Evolutionary conservation across 2,329 filamentous ascomycete species (phyloP), one percentile per base, ranked within the genome.

Genomic region (Fusarium ramigenum): DNA sequence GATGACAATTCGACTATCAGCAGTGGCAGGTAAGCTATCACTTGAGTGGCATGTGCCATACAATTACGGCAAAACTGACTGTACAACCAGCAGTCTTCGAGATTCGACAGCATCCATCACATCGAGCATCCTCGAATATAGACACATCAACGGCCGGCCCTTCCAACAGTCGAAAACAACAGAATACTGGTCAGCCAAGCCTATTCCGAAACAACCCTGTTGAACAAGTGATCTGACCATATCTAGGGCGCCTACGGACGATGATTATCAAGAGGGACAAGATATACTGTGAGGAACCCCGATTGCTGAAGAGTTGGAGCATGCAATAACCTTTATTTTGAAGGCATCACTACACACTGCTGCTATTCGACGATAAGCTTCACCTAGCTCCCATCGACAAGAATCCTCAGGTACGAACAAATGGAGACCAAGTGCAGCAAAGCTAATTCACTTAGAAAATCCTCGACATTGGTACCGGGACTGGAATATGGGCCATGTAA

Each of bases 391-490:
- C 69, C 15, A 63, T 76, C 15, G 39, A 23, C 4, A 23, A 65
- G 12, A 61, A 49, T n/a, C 59, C 72, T 21, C 50, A 66, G 52
- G 71, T 73, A 66, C 7, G 19, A 12, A 15, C 18, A 47, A 30
- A 8, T 9, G 19, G 23, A 19, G 15, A 12, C 30, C 18, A 34
- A 21, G 19, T 43, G 53, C 28, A 28, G 16, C 18, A 11, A 25
- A 36, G 42, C 60, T 67, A 14, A 75, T 46, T 7, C 21, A 5
- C 7, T 7, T 44, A 74, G 70, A 70, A 53, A 44, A 62, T 80
- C 16, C 80, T 90, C 28, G 87, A 89, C 71, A 79, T 89, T n/a
- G 86, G 87, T 34, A 90, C 88, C 9, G 89, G 89, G 16, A 88
- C 87, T 4, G 88, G 89, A 6, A 86, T 88, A 68, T 90, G 88